These are phyloP conservation scores for Bacidia gigantensis DNA, from an alignment of 495 filamentous ascomycete genomes.

Conservation along the genomic window DNA sequence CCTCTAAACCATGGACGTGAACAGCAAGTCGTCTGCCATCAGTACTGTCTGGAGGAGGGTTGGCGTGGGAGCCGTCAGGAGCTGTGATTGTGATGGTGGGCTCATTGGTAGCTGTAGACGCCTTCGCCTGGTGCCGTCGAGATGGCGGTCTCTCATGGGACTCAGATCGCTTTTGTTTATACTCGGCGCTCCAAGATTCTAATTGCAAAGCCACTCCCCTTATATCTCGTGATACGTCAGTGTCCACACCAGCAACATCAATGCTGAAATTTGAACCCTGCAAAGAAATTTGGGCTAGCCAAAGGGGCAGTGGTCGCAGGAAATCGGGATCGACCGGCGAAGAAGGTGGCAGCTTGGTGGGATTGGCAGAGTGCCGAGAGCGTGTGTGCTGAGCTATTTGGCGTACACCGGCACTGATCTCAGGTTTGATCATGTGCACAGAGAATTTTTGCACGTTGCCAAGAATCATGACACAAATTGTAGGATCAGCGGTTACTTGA, in stretches of 20 bases:
- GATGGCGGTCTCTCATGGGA: conserved; percentile 34
- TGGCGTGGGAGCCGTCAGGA: conserved; percentile 47
- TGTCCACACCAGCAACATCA: conserved; percentile 81
- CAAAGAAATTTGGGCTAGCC: conserved; percentile 73
- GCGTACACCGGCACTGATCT: conserved; percentile 82
- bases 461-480: conserved; percentile 67
- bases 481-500: conserved; percentile 69
- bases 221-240: conserved; percentile 59
- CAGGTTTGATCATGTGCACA: conserved; percentile 74
- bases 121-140: conserved; percentile 39
- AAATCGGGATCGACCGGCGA: conserved; percentile 41
- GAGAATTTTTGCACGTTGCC: conserved; percentile 77
- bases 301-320: conserved; percentile 62
- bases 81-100: conserved; percentile 37
- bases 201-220: conserved; percentile 75
- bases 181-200: conserved; percentile 84
- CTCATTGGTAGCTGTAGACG: conserved; percentile 40
- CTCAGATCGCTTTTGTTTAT: conserved; percentile 66
- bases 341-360: conserved; percentile 28
- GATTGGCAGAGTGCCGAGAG: conserved; percentile 45
- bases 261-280: conserved; percentile 79
- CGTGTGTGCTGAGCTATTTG: conserved; percentile 78
- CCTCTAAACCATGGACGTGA: conserved; percentile 70
- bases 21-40: conserved; percentile 75
- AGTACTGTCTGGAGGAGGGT: conserved; percentile 44